Conservation (phyloP, 1,284 basidiomycete species). For the Naganishia sp. region DNA sequence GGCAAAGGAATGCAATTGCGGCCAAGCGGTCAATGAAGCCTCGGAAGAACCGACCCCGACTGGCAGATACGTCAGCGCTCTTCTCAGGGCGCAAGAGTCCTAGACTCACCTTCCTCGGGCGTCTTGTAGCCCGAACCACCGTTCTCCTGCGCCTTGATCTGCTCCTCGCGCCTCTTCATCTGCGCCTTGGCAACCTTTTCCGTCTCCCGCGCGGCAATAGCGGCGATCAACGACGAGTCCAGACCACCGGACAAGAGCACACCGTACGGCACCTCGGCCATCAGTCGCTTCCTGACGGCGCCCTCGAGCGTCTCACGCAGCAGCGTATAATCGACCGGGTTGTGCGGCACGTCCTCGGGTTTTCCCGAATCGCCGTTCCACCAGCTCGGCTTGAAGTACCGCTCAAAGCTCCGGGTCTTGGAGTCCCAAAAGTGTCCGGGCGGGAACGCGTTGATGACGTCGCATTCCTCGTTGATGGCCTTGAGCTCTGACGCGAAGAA, state of each 20-base stretch:
- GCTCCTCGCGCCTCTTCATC: conserved; percentile 64
- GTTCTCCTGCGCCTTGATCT: conserved; percentile 43
- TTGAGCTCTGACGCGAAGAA: conserved; percentile 98
- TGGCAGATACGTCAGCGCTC: neutral
- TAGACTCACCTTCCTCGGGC: conserved; percentile 44
- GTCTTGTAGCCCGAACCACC: conserved; percentile 40
- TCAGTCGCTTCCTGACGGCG: conserved; percentile 91
- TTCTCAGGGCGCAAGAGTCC: neutral
- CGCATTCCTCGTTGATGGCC: conserved; percentile 87
- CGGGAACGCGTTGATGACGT: conserved; percentile 92
- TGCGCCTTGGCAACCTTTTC: conserved; percentile 85
- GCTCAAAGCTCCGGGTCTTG: conserved; percentile 68
- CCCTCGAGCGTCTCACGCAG: conserved; percentile 83
- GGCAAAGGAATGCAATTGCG: conserved; percentile 96
- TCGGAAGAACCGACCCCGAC: neutral
- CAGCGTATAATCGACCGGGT: conserved; percentile 66
- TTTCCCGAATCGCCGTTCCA: conserved; percentile 72
- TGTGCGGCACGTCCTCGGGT: conserved; percentile 64
- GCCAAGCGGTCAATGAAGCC: conserved; percentile 83
- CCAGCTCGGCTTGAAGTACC: conserved; percentile 86
- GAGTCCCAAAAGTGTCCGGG: conserved; percentile 96
- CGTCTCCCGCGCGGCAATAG: conserved; percentile 95
- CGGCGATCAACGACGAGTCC: conserved; percentile 93
- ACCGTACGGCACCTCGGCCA: conserved; percentile 99
- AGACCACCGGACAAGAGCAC: conserved; percentile 94